Evolutionary conservation across 225 moss, liverwort and hornwort genomes (phyloP).

Genomic region (Polytrichum commune): DNA sequence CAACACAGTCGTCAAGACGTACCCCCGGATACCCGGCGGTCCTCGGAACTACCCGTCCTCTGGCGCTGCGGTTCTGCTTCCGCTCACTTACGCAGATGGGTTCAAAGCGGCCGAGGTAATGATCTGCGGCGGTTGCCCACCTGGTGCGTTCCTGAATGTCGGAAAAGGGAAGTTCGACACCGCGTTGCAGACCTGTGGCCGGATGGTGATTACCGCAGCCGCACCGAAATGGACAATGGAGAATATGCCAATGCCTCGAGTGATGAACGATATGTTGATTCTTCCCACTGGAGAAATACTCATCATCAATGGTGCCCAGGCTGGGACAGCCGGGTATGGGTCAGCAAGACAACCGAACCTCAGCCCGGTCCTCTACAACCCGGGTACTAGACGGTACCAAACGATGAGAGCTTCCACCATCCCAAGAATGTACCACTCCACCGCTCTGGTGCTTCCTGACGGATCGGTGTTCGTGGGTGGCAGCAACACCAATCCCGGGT

Average conservation of each 20-base stretch:
- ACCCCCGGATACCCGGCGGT: not conserved
- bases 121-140: slow-evolving; percentile 32
- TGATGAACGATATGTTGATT: slow-evolving; percentile 26
- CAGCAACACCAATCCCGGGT: slow-evolving; percentile 18
- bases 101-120: slow-evolving; percentile 8
- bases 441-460: slow-evolving; percentile 22
- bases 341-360: slow-evolving; percentile 4
- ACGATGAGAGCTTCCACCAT: slow-evolving; percentile 11
- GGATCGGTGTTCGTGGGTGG: slow-evolving; percentile 29
- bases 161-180: not conserved
- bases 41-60: slow-evolving; percentile 14
- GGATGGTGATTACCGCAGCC: slow-evolving; percentile 8
- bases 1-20: not conserved
- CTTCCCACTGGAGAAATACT: slow-evolving; percentile 16
- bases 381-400: slow-evolving; percentile 4
- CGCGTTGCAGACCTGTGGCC: slow-evolving; percentile 19
- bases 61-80: slow-evolving; percentile 10
- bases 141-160: slow-evolving; percentile 11
- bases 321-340: slow-evolving; percentile 26
- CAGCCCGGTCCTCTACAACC: slow-evolving; percentile 20
- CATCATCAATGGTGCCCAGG: slow-evolving; percentile 18
- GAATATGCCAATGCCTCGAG: slow-evolving; percentile 16
- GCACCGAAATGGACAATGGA: slow-evolving; percentile 17
- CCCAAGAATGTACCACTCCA: slow-evolving; percentile 31
- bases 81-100: not conserved